A percentile compares a stretch with the other conserved stretches of the same genome.
Conservation (phyloP, 2,329 filamentous ascomycete genomes). For the Paecilomyces fulvus region DNA sequence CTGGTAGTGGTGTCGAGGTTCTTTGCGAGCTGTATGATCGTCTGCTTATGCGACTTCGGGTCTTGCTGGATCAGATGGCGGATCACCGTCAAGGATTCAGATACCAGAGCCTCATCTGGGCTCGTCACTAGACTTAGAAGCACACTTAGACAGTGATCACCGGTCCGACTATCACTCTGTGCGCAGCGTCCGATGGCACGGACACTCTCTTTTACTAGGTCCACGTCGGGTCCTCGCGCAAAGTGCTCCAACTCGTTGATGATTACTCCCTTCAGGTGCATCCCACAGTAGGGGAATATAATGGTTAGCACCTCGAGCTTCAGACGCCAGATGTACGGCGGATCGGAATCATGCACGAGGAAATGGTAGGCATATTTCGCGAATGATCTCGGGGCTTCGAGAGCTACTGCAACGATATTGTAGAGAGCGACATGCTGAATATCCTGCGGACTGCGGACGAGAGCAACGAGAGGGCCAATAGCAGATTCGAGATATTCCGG, state of each 20-base stretch:
- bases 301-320: slow-evolving; percentile 88
- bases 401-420: slow-evolving; percentile 89
- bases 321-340: slow-evolving; percentile 74
- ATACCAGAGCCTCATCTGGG: slow-evolving; percentile 76
- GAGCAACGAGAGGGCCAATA: slow-evolving; percentile 75
- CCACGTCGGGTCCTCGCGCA: slow-evolving; percentile 63
- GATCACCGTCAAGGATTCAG: slow-evolving; percentile 89
- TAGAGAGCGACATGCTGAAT: slow-evolving; percentile 84
- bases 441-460: slow-evolving; percentile 76
- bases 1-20: slow-evolving; percentile 84
- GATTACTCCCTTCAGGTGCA: slow-evolving; percentile 73
- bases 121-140: slow-evolving; percentile 82
- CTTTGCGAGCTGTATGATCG: slow-evolving; percentile 80
- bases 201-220: slow-evolving; percentile 79
- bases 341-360: slow-evolving; percentile 70
- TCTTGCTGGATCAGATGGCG: slow-evolving; percentile 92
- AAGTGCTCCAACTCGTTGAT: slow-evolving; percentile 93
- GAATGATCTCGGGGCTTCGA: slow-evolving; percentile 69
- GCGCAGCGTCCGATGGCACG: slow-evolving; percentile 90
- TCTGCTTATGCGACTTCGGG: slow-evolving; percentile 69
- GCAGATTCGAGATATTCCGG: slow-evolving; percentile 64
- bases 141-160: slow-evolving; percentile 70
- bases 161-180: slow-evolving; percentile 62
- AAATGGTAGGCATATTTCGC: slow-evolving; percentile 85
- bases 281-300: slow-evolving; percentile 73